phyloP scores from a whole-genome alignment of 2,329 filamentous ascomycete genomes.

The Immersiporthe knoxdaviesiana region DNA sequence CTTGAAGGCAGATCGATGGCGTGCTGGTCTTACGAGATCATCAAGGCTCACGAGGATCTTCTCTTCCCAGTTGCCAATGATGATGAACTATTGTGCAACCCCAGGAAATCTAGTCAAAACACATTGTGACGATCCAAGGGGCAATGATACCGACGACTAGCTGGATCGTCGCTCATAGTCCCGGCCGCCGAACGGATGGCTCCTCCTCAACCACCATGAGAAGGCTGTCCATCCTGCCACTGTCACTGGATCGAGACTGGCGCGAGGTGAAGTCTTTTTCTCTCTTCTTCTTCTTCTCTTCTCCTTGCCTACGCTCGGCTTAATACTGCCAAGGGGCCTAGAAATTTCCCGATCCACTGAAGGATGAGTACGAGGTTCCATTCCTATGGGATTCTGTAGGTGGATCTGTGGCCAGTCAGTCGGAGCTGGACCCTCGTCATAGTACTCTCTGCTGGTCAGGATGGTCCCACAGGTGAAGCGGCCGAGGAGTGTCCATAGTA shows the following conservation, averaged over 20 bases:
- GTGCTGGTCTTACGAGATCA: background rate
- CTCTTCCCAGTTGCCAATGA: background rate
- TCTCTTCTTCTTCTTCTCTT: background rate
- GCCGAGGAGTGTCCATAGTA: background rate
- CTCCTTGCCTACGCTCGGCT: background rate
- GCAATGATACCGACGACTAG: too few relatives aligned
- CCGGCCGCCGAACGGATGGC: too few relatives aligned
- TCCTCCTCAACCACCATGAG: background rate
- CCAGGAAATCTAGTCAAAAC: too few relatives aligned
- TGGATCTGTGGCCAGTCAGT: background rate
- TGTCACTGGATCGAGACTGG: background rate
- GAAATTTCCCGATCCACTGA: background rate
- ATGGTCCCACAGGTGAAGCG: background rate
- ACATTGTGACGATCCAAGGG: too few relatives aligned
- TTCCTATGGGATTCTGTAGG: background rate
- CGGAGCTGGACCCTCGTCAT: background rate
- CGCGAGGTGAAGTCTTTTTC: background rate
- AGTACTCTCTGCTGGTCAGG: background rate
- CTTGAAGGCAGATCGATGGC: background rate
- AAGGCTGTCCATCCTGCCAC: background rate
- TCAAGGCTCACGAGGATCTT: background rate
- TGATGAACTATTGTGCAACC: background rate
- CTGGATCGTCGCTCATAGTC: too few relatives aligned
- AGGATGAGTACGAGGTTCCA: background rate
- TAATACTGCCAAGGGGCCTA: background rate